These are phyloP conservation scores for Chaetoceros muelleri DNA, from an alignment of 108 stramenopile species.

Conservation along the genomic window DNA sequence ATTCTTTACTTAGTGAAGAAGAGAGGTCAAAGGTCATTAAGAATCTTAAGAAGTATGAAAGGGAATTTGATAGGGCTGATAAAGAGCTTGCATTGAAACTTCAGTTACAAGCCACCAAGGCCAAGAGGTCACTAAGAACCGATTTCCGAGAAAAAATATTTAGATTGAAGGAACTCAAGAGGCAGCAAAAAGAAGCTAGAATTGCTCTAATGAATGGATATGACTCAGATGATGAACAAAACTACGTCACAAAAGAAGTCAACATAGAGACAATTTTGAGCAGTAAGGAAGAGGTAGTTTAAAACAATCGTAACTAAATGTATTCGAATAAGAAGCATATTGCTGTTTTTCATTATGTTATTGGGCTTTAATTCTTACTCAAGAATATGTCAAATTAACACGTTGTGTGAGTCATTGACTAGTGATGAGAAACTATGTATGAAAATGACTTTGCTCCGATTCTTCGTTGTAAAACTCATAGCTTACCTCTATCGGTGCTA, in stretches of 20 bases:
- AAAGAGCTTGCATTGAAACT: conserved; percentile 69
- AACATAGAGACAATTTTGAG: conserved; percentile 67
- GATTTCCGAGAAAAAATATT: conserved; percentile 54
- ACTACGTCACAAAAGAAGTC: conserved; percentile 50
- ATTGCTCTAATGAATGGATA: conserved; percentile 67
- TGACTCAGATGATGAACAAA: conserved; percentile 74
- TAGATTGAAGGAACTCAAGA: conserved; percentile 41
- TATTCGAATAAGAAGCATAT: too few relatives aligned
- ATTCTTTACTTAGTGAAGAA: conserved; percentile 68
- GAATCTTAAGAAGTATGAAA: conserved; percentile 95
- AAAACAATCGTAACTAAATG: too few relatives aligned
- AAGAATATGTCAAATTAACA: too few relatives aligned
- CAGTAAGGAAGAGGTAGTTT: conserved; percentile 81
- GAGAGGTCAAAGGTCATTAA: conserved; percentile 76
- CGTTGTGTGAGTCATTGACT: too few relatives aligned
- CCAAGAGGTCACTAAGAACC: conserved; percentile 63
- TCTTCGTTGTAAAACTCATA: too few relatives aligned
- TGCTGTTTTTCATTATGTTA: too few relatives aligned
- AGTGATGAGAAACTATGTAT: too few relatives aligned
- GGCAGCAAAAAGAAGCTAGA: conserved; percentile 45
- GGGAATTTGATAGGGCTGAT: conserved; percentile 92
- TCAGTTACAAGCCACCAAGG: conserved; percentile 78
- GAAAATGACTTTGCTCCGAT: too few relatives aligned
- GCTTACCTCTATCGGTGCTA: too few relatives aligned
- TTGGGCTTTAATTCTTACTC: too few relatives aligned